phyloP scores from a whole-genome alignment of 202 grass and related monocot species.

The Carex sylvatica region DNA sequence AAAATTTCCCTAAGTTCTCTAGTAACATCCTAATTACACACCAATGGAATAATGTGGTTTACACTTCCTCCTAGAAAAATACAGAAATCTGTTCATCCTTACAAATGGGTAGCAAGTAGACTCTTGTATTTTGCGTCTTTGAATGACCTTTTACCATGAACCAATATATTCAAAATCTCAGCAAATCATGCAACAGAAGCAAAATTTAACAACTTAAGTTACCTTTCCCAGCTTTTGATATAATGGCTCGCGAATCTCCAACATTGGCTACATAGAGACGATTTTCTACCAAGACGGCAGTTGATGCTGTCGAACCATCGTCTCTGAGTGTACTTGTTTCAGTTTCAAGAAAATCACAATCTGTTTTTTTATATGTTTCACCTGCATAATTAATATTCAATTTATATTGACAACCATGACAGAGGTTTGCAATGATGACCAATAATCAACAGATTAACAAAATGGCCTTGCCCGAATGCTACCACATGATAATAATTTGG shows the following conservation, averaged over 20 bases:
- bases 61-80: background rate
- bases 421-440: slow-evolving; percentile 18
- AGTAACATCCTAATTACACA: background rate
- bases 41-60: background rate
- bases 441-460: background rate
- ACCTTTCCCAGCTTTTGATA: slow-evolving; percentile 91
- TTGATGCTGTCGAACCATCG: slow-evolving; percentile 80
- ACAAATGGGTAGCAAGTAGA: background rate
- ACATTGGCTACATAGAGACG: slow-evolving; percentile 85
- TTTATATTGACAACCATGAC: slow-evolving; percentile 47
- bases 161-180: slow-evolving; percentile 7
- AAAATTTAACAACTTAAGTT: slow-evolving; percentile 15
- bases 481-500: background rate
- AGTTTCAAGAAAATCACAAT: slow-evolving; percentile 63
- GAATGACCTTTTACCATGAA: background rate
- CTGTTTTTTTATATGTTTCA: slow-evolving; percentile 70
- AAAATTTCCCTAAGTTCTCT: background rate
- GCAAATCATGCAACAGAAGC: slow-evolving; percentile 11
- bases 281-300: slow-evolving; percentile 70
- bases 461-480: background rate
- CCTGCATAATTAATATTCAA: slow-evolving; percentile 55
- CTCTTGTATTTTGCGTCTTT: background rate
- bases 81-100: background rate
- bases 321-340: slow-evolving; percentile 72
- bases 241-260: slow-evolving; percentile 81